phyloP scores from a whole-genome alignment of 371 early-diverging fungal genomes.

The Apophysomyces elegans region DNA sequence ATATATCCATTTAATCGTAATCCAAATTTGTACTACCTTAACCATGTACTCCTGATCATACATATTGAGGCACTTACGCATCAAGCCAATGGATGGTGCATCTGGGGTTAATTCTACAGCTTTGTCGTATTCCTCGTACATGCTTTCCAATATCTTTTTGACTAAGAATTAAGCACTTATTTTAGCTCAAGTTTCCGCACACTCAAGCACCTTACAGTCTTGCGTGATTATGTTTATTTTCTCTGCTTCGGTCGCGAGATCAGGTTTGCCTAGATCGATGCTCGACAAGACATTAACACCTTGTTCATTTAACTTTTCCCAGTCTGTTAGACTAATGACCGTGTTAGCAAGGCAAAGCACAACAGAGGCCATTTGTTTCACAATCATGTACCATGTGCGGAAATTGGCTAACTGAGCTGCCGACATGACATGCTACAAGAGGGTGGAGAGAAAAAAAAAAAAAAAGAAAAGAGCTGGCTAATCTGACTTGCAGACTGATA shows the following conservation, averaged over 20 bases:
- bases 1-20: neutral
- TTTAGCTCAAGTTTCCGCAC: too few species aligned
- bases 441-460: neutral
- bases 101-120: constrained; percentile 10
- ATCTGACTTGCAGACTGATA: neutral
- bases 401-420: constrained; percentile 1
- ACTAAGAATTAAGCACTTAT: neutral
- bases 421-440: constrained; percentile 7
- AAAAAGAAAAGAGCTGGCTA: neutral
- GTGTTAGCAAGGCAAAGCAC: neutral
- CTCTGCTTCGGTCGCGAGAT: neutral
- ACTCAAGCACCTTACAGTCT: neutral
- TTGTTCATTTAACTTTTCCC: constrained; percentile 4
- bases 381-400: neutral
- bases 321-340: neutral
- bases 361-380: neutral
- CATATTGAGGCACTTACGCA: constrained; percentile 18
- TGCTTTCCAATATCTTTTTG: constrained; percentile 16
- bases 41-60: constrained; percentile 24
- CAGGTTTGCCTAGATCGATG: neutral
- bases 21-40: constrained; percentile 17
- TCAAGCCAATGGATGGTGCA: neutral
- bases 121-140: constrained; percentile 23
- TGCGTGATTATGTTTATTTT: neutral
- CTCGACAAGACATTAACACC: neutral